Evolutionary conservation across 1,284 basidiomycete species (phyloP).

Genomic region (Cutaneotrichosporon cyanovorans): DNA sequence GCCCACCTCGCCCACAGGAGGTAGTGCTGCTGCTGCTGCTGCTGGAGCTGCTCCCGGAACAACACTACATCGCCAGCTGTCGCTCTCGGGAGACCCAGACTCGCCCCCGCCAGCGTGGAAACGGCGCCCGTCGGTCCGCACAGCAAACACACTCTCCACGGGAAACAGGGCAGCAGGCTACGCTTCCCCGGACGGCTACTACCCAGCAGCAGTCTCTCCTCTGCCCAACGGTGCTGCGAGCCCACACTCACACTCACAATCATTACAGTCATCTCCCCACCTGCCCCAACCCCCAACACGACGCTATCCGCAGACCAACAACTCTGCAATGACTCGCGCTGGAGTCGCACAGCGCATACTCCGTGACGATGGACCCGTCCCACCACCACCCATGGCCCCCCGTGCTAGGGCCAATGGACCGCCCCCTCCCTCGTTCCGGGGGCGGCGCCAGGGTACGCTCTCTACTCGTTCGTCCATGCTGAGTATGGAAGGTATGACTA

Average conservation of each 20-base stretch:
- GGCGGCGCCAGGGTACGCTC: constrained; percentile 9
- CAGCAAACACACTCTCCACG: neutral
- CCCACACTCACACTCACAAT: no score
- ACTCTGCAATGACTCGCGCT: constrained; percentile 14
- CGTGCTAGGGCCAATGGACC: neutral
- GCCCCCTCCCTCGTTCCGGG: constrained; percentile 6
- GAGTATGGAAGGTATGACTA: constrained; percentile 27
- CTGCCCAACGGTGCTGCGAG: no score
- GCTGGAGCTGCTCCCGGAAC: no score
- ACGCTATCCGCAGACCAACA: constrained; percentile 5
- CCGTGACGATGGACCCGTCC: constrained; percentile 5
- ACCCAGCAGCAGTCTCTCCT: no score
- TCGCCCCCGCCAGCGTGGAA: constrained; percentile 41
- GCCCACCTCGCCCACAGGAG: constrained; percentile 12
- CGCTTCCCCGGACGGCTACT: no score
- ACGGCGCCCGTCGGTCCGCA: constrained; percentile 19
- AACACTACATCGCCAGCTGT: constrained; percentile 24
- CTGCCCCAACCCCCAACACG: no score
- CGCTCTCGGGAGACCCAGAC: constrained; percentile 36
- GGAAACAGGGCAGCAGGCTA: no score
- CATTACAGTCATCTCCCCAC: no score
- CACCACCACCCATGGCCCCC: no score
- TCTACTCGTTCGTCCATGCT: constrained; percentile 34
- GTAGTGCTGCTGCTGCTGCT: no score
- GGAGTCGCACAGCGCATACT: constrained; percentile 9